These are phyloP conservation scores for Colletotrichum neosansevieriae DNA, from an alignment of 2,329 filamentous ascomycete genomes.

Conservation along the genomic window DNA sequence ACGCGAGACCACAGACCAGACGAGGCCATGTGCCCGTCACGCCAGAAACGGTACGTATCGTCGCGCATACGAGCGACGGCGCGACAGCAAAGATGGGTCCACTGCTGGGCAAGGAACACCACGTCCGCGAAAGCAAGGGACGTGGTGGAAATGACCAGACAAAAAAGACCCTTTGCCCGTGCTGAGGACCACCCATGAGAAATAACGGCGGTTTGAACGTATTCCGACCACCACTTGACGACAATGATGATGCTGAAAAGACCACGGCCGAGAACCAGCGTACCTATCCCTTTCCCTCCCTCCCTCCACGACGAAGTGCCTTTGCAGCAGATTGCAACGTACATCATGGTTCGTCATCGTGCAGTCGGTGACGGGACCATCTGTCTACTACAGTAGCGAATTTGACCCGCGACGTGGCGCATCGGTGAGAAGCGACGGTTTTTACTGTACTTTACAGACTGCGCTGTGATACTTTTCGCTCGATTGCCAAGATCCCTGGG, in stretches of 20 bases:
- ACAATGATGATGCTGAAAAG: not conserved
- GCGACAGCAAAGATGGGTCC: not conserved
- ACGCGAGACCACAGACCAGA: conserved; percentile 37
- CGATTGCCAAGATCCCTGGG: conserved; percentile 22
- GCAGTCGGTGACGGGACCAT: conserved; percentile 19
- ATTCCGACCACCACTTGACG: not conserved
- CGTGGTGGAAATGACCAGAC: conserved; percentile 1
- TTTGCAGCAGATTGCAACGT: conserved; percentile 16
- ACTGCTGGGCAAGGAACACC: conserved; percentile 26
- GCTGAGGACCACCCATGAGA: not conserved
- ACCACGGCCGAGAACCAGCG: conserved; percentile 1
- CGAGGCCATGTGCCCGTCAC: conserved; percentile 36
- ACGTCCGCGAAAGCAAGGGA: conserved; percentile 35
- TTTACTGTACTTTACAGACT: no score
- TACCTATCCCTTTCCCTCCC: no score
- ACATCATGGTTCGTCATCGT: conserved; percentile 34
- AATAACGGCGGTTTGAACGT: not conserved
- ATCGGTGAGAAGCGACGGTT: not conserved
- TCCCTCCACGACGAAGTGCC: conserved; percentile 1
- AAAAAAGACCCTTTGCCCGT: conserved; percentile 10
- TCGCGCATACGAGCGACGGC: conserved; percentile 3
- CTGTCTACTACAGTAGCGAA: not conserved
- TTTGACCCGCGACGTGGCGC: not conserved
- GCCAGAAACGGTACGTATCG: conserved; percentile 19
- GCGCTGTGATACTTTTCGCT: not conserved